Base-by-base conservation (phyloP, 148 eudicot species). In the Rhododendron ferrugineum region DNA sequence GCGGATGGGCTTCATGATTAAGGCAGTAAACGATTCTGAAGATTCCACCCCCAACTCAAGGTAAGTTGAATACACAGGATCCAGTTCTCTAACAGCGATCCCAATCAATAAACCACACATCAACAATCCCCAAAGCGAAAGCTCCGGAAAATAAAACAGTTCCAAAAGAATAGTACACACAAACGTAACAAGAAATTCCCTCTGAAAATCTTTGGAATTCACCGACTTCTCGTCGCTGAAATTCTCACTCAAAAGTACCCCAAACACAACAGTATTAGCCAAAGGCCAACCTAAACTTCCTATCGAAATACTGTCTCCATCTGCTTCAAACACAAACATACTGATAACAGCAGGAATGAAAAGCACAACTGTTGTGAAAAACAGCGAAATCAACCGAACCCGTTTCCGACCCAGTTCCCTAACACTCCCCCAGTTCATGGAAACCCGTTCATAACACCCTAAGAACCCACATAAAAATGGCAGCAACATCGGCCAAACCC, bases 91-190 rank as follows among this genome's bases (percentile, higher is more conserved):
- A 81, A 94, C 91, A 77, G 96, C 90, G 36, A 94, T 77, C 92
- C 98, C 91, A 79, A 95, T 85, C 89, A 95, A 88, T 42, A 92
- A 73, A 26, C 99, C 98, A 90, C 95, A 93, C 46, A 95, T 83
- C 88, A 97, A 88, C 88, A 97, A 89, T 68, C 99, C 99, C 97
- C 96, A 95, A 78, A 95, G 98, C 13, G 98, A 95, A 84, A 97
- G 96, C 92, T 95, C 99, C 0, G 98, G 98, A 74, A 89, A 97
- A 90, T 97, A 97, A 83, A 97, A 88, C 83, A 97, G 87, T 88
- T 97, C 98, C 90, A 94, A 89, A 62, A 94, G 87, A 72, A 97
- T 78, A 18, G 95, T 93, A 91, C 97, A 94, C 13, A 84, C 88
- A 85, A 95, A 97, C 4, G 98, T 97, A 56, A 95, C 92, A 79